Evolutionary conservation across 305 asterid species (phyloP), one percentile per base, ranked within the genome.

Genomic region (Fraxinus baroniana): DNA sequence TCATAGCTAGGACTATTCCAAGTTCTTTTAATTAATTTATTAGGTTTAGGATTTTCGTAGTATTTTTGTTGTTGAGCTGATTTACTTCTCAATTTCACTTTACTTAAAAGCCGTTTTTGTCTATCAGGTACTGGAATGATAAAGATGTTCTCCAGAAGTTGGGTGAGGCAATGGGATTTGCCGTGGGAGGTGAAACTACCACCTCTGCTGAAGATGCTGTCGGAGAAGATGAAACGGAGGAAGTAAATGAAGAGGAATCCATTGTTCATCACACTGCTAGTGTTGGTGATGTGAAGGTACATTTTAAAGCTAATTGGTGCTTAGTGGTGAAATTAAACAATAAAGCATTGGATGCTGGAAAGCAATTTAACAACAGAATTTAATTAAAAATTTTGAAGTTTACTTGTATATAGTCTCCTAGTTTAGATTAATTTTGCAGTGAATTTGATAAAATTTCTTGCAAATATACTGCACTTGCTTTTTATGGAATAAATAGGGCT

Each of bases 141-240:
- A 93, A 90, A 83, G 97, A 95, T 30, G 97, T 90, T 72, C 90
- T 95, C 74, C 91, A 89, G 89, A 93, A 95, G 89, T 84, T 95
- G 89, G 98, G 98, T 79, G 98, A 93, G 81, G 98, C 98, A 79
- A 95, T 95, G 98, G 98, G 98, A 79, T 94, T 93, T 84, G 90
- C 97, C 62, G 92, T 82, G 71, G 83, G 84, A 33, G 98, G 93
- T 78, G 98, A 92, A 75, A 36, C 84, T 41, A 88, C 90, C 74
- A 85, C 98, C 20, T 91, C 97, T 90, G 90, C 94, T n/a, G 93
- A 84, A 55, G 91, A 84, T 83, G 85, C 90, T 12, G 94, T 86
- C 46, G 79, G 86, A 49, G 89, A 85, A 80, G 97, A 92, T 4
- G 98, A 90, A 81, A 82, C 94, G 7, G 98, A 91, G 66, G 98